These are phyloP conservation scores for Trichosporon inkin DNA, from an alignment of 1,284 basidiomycete genomes.

Conservation along the genomic window DNA sequence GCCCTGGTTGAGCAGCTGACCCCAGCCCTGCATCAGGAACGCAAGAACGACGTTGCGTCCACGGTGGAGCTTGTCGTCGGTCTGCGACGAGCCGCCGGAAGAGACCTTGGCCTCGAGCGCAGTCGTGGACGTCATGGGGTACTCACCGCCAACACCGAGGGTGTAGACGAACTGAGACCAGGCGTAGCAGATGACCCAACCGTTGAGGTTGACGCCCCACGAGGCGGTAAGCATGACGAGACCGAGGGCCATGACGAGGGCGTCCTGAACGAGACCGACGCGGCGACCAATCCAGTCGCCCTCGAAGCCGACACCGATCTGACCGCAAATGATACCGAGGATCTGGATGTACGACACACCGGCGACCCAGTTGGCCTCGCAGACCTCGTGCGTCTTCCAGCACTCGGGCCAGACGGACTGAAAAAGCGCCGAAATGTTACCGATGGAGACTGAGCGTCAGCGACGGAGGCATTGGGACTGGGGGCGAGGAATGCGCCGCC, in stretches of 20 bases:
- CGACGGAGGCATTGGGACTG: background rate
- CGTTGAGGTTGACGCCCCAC: conserved; percentile 55
- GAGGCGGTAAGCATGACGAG: conserved; percentile 56
- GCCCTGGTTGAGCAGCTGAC: conserved; percentile 56
- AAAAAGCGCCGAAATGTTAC: conserved; percentile 54
- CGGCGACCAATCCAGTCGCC: conserved; percentile 58
- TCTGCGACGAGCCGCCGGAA: conserved; percentile 48
- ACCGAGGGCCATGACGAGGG: conserved; percentile 51
- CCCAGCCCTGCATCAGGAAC: conserved; percentile 57
- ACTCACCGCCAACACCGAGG: conserved; percentile 54
- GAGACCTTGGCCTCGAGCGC: conserved; percentile 52
- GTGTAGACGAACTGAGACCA: conserved; percentile 55
- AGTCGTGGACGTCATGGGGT: conserved; percentile 57
- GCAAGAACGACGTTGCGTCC: conserved; percentile 56
- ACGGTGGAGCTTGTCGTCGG: conserved; percentile 56
- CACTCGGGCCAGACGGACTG: conserved; percentile 54
- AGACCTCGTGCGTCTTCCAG: conserved; percentile 52
- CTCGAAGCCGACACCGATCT: conserved; percentile 56
- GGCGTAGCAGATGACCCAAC: conserved; percentile 58
- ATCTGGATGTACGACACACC: conserved; percentile 45
- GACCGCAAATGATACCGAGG: conserved; percentile 56
- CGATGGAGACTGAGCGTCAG: conserved; percentile 51
- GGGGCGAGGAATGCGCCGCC: too few relatives aligned
- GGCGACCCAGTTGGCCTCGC: conserved; percentile 52
- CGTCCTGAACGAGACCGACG: conserved; percentile 54